These are phyloP conservation scores for Penicillium longicatenatum DNA, from an alignment of 495 filamentous ascomycete genomes.

Conservation along the genomic window DNA sequence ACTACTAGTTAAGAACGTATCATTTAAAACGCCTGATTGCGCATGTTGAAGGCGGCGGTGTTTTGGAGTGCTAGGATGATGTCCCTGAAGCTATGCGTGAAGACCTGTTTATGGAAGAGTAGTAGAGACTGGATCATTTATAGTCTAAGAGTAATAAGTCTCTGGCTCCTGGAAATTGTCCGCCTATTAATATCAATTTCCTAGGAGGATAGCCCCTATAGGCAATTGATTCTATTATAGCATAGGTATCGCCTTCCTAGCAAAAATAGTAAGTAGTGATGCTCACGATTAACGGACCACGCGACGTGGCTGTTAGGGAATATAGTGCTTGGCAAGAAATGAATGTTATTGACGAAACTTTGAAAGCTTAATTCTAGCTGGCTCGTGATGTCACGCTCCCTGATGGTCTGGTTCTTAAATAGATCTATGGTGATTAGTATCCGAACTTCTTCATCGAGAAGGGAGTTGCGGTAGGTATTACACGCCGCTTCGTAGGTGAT, in stretches of 20 bases:
- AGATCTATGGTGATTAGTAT: slow-evolving; percentile 27
- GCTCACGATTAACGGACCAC: slow-evolving; percentile 10
- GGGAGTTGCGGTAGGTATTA: slow-evolving; percentile 20
- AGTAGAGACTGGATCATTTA: slow-evolving; percentile 27
- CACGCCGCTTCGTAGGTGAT: slow-evolving; percentile 25
- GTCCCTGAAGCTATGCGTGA: slow-evolving; percentile 21
- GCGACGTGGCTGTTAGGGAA: slow-evolving; percentile 25
- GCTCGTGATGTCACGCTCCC: slow-evolving; percentile 21
- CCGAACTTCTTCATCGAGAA: slow-evolving; percentile 26
- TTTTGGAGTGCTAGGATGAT: slow-evolving; percentile 23
- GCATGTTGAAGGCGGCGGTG: not conserved
- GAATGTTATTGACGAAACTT: slow-evolving; percentile 20
- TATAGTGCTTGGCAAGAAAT: slow-evolving; percentile 30
- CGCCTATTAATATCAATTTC: slow-evolving; percentile 30
- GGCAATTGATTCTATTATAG: not conserved
- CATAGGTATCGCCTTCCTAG: slow-evolving; percentile 8
- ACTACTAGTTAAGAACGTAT: not conserved
- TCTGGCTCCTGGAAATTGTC: slow-evolving; percentile 5
- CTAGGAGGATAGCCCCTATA: slow-evolving; percentile 14
- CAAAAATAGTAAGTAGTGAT: not conserved
- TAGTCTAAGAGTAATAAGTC: slow-evolving; percentile 19
- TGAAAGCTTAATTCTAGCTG: slow-evolving; percentile 28
- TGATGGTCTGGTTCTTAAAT: slow-evolving; percentile 27
- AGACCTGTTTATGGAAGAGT: slow-evolving; percentile 34
- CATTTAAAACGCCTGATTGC: not conserved